Evolutionary conservation across 768 basidiomycete genomes (phyloP).

Genomic region (Mycena belliarum): DNA sequence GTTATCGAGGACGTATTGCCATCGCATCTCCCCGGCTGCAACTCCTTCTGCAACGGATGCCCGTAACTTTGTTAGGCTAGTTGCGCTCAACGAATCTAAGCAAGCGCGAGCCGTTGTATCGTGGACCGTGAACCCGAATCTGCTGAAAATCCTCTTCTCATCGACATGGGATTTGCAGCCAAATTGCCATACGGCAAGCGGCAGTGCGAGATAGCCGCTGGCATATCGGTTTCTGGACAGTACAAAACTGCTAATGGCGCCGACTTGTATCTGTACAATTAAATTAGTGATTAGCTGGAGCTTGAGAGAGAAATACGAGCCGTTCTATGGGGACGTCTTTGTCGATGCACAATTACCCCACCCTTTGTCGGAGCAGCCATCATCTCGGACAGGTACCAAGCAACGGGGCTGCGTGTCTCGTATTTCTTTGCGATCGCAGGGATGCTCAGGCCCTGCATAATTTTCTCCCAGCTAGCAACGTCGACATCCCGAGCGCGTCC

Average conservation of each 20-base stretch:
- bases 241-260: constrained; percentile 23
- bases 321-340: constrained; percentile 24
- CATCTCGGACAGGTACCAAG: constrained; percentile 23
- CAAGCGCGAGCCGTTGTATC: constrained; percentile 23
- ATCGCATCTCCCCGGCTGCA: constrained; percentile 2
- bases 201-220: constrained; percentile 25
- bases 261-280: constrained; percentile 22
- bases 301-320: constrained; percentile 12
- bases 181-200: constrained; percentile 27
- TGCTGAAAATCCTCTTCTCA: constrained; percentile 24
- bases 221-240: constrained; percentile 24
- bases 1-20: constrained; percentile 21
- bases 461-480: constrained; percentile 22
- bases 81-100: constrained; percentile 21
- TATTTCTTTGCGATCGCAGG: constrained; percentile 14
- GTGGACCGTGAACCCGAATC: constrained; percentile 25
- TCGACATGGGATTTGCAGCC: constrained; percentile 26
- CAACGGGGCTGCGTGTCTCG: constrained; percentile 7
- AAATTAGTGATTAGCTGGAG: neutral
- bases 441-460: constrained; percentile 17
- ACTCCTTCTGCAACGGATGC: constrained; percentile 9
- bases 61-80: constrained; percentile 13
- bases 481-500: neutral
- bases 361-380: constrained; percentile 21
- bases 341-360: constrained; percentile 19